These are phyloP conservation scores for Amanita subjunquillea DNA, from an alignment of 768 basidiomycete genomes.

Conservation along the genomic window DNA sequence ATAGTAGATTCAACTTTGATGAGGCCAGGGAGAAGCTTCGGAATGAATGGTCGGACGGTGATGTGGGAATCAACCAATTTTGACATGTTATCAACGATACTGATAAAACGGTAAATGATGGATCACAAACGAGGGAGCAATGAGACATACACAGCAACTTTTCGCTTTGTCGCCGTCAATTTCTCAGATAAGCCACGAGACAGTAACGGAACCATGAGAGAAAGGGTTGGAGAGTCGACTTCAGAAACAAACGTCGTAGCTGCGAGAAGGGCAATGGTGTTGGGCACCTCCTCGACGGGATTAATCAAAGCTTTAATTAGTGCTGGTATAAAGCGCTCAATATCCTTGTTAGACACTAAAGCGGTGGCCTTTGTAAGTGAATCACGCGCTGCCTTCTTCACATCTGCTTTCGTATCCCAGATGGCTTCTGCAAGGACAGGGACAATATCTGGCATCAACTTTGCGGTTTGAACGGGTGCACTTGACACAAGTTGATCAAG, in stretches of 20 bases:
- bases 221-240: conserved; percentile 94
- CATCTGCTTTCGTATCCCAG: conserved; percentile 98
- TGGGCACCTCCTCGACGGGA: conserved; percentile 98
- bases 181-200: conserved; percentile 92
- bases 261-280: conserved; percentile 90
- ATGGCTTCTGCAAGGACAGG: conserved; percentile 92
- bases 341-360: conserved; percentile 96
- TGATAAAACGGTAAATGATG: conserved; percentile 19
- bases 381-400: conserved; percentile 96
- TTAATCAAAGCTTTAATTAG: conserved; percentile 97
- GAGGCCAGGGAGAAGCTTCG: conserved; percentile 88
- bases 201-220: conserved; percentile 94
- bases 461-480: conserved; percentile 75
- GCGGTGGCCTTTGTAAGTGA: conserved; percentile 92
- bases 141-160: conserved; percentile 84
- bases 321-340: conserved; percentile 93
- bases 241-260: conserved; percentile 99
- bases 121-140: conserved; percentile 8
- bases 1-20: conserved; percentile 93
- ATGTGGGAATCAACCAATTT: conserved; percentile 93
- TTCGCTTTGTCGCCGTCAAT: conserved; percentile 92
- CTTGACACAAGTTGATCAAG: conserved; percentile 82
- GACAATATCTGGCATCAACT: conserved; percentile 90
- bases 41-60: conserved; percentile 95
- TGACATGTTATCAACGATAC: conserved; percentile 96